Percentiles rank a stretch among this genome's conserved stretches.
These are phyloP conservation scores for Diatrype stigma DNA, from an alignment of 2,329 filamentous ascomycete species.

Conservation along the genomic window DNA sequence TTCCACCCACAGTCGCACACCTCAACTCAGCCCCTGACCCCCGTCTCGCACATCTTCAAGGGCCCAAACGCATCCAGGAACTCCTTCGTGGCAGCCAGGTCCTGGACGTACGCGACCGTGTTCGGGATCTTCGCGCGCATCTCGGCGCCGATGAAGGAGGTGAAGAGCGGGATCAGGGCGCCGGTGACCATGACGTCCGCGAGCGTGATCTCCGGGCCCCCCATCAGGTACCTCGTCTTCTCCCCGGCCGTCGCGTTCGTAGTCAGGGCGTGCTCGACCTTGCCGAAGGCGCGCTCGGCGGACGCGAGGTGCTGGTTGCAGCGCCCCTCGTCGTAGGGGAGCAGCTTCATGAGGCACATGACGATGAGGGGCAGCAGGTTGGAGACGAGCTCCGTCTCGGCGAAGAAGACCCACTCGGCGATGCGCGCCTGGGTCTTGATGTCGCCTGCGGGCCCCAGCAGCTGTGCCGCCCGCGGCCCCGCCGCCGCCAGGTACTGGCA, in stretches of 20 bases:
- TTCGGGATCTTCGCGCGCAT: slow-evolving; percentile 30
- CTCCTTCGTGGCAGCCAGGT: slow-evolving; percentile 27
- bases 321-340: slow-evolving; percentile 20
- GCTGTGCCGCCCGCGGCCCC: slow-evolving; percentile 39
- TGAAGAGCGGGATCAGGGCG: slow-evolving; percentile 17
- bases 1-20: no score
- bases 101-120: slow-evolving; percentile 27
- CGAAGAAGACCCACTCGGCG: slow-evolving; percentile 41
- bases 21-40: slow-evolving; percentile 10
- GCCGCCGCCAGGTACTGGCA: slow-evolving; percentile 40
- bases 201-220: slow-evolving; percentile 31
- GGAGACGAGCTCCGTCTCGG: slow-evolving; percentile 31
- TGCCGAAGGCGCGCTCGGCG: slow-evolving; percentile 25
- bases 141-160: slow-evolving; percentile 30
- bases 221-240: slow-evolving; percentile 34
- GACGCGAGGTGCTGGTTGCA: slow-evolving; percentile 14
- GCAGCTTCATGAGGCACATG: slow-evolving; percentile 26
- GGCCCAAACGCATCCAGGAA: slow-evolving; percentile 30
- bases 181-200: slow-evolving; percentile 33
- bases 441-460: slow-evolving; percentile 35
- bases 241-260: no score
- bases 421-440: slow-evolving; percentile 37
- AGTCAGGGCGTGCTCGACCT: slow-evolving; percentile 27
- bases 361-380: slow-evolving; percentile 17
- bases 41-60: slow-evolving; percentile 27